Evolutionary conservation across 306 rosid genomes (phyloP).

Genomic region (Cicer judaicum): DNA sequence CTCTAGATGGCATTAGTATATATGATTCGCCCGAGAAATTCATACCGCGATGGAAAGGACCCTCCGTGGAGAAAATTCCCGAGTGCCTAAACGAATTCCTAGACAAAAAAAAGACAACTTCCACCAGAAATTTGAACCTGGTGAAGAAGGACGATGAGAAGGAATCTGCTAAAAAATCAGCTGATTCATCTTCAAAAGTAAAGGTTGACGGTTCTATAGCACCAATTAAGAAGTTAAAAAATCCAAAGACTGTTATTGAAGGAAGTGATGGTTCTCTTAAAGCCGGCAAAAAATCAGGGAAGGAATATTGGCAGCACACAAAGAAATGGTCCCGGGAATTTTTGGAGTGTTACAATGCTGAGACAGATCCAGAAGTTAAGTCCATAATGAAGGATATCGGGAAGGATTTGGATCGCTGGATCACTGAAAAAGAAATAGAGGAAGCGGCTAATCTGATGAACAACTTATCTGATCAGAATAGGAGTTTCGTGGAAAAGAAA

Average conservation of each 20-base stretch:
- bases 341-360: conserved; percentile 82
- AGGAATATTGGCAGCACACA: conserved; percentile 97
- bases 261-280: conserved; percentile 88
- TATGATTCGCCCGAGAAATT: conserved; percentile 88
- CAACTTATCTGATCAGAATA: conserved; percentile 66
- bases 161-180: conserved; percentile 47
- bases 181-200: conserved; percentile 50
- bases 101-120: conserved; percentile 55
- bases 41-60: conserved; percentile 93
- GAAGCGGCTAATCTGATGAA: conserved; percentile 82
- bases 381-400: conserved; percentile 78
- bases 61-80: conserved; percentile 72
- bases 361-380: conserved; percentile 85
- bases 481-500: conserved; percentile 74
- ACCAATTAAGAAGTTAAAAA: conserved; percentile 44
- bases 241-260: conserved; percentile 70
- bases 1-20: conserved; percentile 81
- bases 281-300: conserved; percentile 84
- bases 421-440: conserved; percentile 85
- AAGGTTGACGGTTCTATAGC: conserved; percentile 44
- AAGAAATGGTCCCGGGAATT: conserved; percentile 94
- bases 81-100: conserved; percentile 66
- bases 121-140: conserved; percentile 46
- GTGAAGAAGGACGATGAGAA: conserved; percentile 58
- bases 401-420: conserved; percentile 93